Percentiles rank a stretch among this genome's conserved stretches.
phyloP scores from a whole-genome alignment of 305 asterid genomes.

The Fraxinus paxiana region DNA sequence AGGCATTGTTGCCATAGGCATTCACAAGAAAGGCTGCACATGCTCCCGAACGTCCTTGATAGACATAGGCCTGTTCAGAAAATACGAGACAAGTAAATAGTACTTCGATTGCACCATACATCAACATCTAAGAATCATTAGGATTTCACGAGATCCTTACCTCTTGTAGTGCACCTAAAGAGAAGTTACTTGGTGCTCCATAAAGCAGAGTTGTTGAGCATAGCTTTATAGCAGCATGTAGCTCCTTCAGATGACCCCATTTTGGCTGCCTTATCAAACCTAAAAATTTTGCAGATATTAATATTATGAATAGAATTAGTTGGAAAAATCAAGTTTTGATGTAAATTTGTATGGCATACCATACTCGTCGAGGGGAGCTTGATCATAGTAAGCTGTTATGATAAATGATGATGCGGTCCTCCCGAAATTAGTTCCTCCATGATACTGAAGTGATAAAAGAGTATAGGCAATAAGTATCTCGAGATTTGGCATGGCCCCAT shows the following conservation, averaged over 20 bases:
- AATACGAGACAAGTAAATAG: neutral
- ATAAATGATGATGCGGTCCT: conserved; percentile 50
- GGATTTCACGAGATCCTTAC: conserved; percentile 35
- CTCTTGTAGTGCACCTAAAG: conserved; percentile 58
- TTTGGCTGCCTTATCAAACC: conserved; percentile 80
- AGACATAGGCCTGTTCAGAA: conserved; percentile 55
- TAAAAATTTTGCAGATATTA: conserved; percentile 12
- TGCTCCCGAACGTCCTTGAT: conserved; percentile 32
- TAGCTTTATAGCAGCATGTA: conserved; percentile 61
- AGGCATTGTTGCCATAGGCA: conserved; percentile 25
- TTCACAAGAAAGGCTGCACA: conserved; percentile 88
- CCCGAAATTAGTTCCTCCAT: conserved; percentile 92
- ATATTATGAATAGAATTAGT: neutral
- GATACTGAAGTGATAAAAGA: conserved; percentile 45
- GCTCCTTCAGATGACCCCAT: conserved; percentile 71
- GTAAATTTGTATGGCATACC: conserved; percentile 37
- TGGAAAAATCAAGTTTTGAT: neutral
- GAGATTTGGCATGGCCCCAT: neutral
- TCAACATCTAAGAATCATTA: neutral
- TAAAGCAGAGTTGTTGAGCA: conserved; percentile 52
- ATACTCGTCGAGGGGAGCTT: conserved; percentile 88
- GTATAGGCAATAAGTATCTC: neutral
- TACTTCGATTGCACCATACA: neutral
- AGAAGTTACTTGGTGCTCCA: conserved; percentile 35
- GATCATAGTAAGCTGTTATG: conserved; percentile 70